Evolutionary conservation across 2,329 filamentous ascomycete species (phyloP).

Genomic region (Aspergillus tanneri): DNA sequence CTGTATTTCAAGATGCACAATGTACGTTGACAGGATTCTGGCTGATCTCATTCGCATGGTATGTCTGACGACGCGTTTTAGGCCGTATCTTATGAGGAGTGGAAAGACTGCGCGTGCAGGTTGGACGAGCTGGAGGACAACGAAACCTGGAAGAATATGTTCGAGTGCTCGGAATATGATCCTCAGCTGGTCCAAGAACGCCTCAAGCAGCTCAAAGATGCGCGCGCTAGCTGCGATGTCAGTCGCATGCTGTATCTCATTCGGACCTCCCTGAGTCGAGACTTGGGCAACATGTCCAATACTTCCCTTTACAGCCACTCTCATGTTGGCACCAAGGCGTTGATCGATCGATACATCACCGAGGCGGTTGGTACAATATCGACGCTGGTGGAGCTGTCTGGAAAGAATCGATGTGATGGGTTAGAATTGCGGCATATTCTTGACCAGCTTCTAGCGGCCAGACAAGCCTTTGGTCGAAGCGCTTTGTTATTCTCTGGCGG

Average conservation of each 20-base stretch:
- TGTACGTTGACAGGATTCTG: too few species aligned
- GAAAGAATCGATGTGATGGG: constrained; percentile 50
- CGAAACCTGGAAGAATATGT: constrained; percentile 73
- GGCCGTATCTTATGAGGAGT: constrained; percentile 69
- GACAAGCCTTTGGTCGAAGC: constrained; percentile 81
- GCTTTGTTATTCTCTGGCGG: constrained; percentile 81
- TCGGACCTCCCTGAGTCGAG: constrained; percentile 74
- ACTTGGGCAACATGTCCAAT: constrained; percentile 83
- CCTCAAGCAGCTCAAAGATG: constrained; percentile 72
- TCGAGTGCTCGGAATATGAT: constrained; percentile 69
- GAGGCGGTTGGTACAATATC: constrained; percentile 74
- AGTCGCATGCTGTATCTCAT: constrained; percentile 76
- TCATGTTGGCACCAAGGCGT: constrained; percentile 78
- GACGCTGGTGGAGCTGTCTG: constrained; percentile 64
- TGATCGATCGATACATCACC: constrained; percentile 85
- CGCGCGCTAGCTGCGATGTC: constrained; percentile 69
- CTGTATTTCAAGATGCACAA: constrained; percentile 65
- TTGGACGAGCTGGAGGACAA: constrained; percentile 79
- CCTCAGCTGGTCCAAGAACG: constrained; percentile 66
- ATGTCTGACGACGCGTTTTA: constrained; percentile 33
- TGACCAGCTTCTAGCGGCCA: constrained; percentile 68
- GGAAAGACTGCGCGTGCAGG: constrained; percentile 72
- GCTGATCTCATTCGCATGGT: constrained; percentile 5
- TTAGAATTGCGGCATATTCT: constrained; percentile 61
- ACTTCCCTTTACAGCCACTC: constrained; percentile 78